A percentile compares a stretch with the other conserved stretches of the same genome.
These are phyloP conservation scores for Puccinia coronata DNA, from an alignment of 1,284 basidiomycete genomes.

Conservation along the genomic window DNA sequence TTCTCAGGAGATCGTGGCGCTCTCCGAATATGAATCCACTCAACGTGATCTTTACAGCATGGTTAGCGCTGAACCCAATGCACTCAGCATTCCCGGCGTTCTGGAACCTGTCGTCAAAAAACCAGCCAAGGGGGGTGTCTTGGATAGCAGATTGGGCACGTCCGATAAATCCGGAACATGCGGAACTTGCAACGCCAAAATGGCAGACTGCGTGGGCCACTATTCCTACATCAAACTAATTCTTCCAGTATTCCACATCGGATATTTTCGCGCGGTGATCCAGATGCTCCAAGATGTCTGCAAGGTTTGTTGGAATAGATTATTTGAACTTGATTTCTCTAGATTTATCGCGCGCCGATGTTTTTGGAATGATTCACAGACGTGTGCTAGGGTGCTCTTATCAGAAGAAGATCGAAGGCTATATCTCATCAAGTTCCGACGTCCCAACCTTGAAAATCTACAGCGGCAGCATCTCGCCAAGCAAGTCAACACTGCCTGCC, in stretches of 20 bases:
- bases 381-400: constrained; percentile 90
- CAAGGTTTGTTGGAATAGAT: constrained; percentile 68
- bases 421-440: constrained; percentile 84
- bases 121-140: constrained; percentile 85
- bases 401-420: constrained; percentile 80
- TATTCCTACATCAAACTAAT: constrained; percentile 68
- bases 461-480: constrained; percentile 83
- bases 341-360: constrained; percentile 13
- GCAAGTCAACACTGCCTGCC: constrained; percentile 81
- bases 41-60: constrained; percentile 80
- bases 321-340: neutral
- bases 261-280: constrained; percentile 95
- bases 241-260: constrained; percentile 66
- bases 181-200: constrained; percentile 88
- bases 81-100: constrained; percentile 18
- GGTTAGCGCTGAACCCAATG: constrained; percentile 55
- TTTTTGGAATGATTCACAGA: constrained; percentile 62
- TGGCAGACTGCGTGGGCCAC: constrained; percentile 95
- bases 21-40: constrained; percentile 91
- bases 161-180: constrained; percentile 90
- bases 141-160: constrained; percentile 87
- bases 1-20: constrained; percentile 86
- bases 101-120: constrained; percentile 62
- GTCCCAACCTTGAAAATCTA: constrained; percentile 87
- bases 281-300: constrained; percentile 92